phyloP scores from a whole-genome alignment of 148 eudicot species.

The Persicaria maculosa region DNA sequence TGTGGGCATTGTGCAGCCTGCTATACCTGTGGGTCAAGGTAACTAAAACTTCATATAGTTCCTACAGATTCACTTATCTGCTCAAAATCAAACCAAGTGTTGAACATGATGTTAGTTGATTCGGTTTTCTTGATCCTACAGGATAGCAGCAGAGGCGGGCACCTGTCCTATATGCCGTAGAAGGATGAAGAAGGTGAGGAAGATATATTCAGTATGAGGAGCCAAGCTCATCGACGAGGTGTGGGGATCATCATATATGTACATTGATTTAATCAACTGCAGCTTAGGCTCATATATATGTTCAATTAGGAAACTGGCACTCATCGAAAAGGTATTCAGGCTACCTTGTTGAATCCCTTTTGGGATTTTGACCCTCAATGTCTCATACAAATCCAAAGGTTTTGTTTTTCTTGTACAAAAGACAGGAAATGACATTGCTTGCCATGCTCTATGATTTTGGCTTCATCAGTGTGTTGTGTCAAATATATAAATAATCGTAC shows the following conservation, averaged over 20 bases:
- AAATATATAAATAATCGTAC: neutral
- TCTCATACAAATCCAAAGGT: neutral
- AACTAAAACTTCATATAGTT: neutral
- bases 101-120: neutral
- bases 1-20: conserved; percentile 64
- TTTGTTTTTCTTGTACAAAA: neutral
- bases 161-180: conserved; percentile 67
- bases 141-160: conserved; percentile 64
- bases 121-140: conserved; percentile 21
- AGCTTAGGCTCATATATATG: neutral
- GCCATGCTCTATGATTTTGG: neutral
- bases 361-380: neutral
- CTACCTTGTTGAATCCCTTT: neutral
- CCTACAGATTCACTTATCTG: neutral
- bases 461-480: neutral
- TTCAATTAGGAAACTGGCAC: neutral
- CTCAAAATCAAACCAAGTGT: neutral
- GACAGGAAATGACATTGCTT: neutral
- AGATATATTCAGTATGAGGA: conserved; percentile 55
- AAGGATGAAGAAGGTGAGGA: conserved; percentile 69
- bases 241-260: neutral
- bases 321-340: neutral
- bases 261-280: neutral
- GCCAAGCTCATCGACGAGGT: neutral
- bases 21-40: conserved; percentile 58